phyloP scores from a whole-genome alignment of 768 basidiomycete genomes.

The Suillus ampliporus region DNA sequence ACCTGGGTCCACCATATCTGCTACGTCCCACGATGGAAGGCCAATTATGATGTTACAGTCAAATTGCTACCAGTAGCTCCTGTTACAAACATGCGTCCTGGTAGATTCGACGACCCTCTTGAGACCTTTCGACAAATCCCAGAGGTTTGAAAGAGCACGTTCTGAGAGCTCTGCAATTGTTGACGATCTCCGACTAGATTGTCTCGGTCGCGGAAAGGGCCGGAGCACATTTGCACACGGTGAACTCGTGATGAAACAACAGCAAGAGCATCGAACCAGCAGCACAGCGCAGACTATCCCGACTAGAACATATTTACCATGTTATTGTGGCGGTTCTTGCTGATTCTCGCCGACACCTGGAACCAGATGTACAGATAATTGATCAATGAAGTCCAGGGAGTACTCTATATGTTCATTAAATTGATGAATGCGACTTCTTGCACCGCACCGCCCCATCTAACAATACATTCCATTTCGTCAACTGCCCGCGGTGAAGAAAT shows the following conservation, averaged over 20 bases:
- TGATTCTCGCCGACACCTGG: background rate
- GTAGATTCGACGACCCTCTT: too few relatives aligned
- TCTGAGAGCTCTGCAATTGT: slow-evolving; percentile 72
- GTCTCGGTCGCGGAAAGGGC: slow-evolving; percentile 12
- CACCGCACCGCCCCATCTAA: background rate
- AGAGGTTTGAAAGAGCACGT: slow-evolving; percentile 58
- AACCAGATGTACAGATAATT: background rate
- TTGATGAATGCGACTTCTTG: background rate
- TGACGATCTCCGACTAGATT: slow-evolving; percentile 47
- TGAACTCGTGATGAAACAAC: slow-evolving; percentile 19
- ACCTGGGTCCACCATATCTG: too few relatives aligned
- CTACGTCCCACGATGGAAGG: too few relatives aligned
- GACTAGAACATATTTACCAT: slow-evolving; percentile 14
- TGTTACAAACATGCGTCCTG: too few relatives aligned
- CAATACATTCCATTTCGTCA: background rate
- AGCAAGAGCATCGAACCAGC: slow-evolving; percentile 7
- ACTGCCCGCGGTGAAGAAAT: too few relatives aligned
- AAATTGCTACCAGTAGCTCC: too few relatives aligned
- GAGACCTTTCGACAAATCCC: slow-evolving; percentile 62
- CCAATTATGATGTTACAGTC: too few relatives aligned
- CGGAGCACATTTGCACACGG: slow-evolving; percentile 10
- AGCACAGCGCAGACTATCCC: slow-evolving; percentile 10
- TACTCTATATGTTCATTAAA: background rate
- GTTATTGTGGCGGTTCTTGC: slow-evolving; percentile 9
- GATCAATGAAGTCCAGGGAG: background rate